Evolutionary conservation across 202 grass and related monocot genomes (phyloP).

Genomic region (Eragrostis tef): DNA sequence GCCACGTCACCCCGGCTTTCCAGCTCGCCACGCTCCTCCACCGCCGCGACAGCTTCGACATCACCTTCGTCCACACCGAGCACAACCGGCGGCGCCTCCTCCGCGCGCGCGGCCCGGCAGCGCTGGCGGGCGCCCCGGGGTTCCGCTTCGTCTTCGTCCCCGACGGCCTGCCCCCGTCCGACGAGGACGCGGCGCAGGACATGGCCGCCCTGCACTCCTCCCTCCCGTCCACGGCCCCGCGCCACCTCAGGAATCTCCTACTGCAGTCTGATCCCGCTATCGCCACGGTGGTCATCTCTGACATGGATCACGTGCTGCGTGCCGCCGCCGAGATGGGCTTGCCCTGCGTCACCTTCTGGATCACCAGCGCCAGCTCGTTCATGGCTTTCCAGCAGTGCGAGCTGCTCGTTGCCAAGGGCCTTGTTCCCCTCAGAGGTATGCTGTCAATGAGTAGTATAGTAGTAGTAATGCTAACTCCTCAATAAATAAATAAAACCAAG

Average conservation of each 20-base stretch:
- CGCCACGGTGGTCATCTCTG: background rate
- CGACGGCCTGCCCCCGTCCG: background rate
- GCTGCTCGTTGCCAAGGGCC: background rate
- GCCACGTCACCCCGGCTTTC: conserved; percentile 33
- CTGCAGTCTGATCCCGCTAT: background rate
- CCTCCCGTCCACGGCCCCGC: background rate
- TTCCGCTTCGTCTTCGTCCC: background rate
- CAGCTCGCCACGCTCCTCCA: background rate
- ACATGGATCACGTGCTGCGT: background rate
- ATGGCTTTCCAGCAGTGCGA: background rate
- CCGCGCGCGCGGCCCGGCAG: background rate
- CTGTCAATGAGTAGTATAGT: too few relatives aligned
- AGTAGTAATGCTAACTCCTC: too few relatives aligned
- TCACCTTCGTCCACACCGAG: background rate
- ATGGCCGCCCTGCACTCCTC: background rate
- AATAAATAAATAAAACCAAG: too few relatives aligned
- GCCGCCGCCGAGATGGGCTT: background rate
- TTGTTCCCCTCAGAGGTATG: background rate
- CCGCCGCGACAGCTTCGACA: background rate
- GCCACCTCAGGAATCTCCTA: background rate
- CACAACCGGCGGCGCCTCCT: background rate
- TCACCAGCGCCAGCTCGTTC: background rate
- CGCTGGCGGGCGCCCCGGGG: background rate
- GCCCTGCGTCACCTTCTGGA: background rate
- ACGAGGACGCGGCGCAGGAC: background rate